phyloP scores from a whole-genome alignment of 2,329 filamentous ascomycete species.

The Beauveria scarabaeidicola region DNA sequence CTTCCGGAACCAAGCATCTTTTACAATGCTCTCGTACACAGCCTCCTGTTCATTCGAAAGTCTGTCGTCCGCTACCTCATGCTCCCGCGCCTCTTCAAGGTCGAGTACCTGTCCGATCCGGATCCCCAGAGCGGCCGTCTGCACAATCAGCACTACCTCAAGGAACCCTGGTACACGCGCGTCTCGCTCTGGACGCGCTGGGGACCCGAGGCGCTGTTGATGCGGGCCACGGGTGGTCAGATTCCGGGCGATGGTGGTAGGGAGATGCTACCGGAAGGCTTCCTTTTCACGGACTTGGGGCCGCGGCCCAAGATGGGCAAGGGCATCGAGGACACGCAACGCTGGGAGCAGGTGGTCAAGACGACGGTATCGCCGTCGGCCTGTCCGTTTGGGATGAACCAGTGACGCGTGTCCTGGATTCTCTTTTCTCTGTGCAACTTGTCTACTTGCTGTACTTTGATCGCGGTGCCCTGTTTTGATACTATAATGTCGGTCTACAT shows the following conservation, averaged over 20 bases:
- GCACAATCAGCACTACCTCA: conserved; percentile 42
- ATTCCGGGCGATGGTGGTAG: conserved; percentile 34
- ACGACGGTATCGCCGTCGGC: conserved; percentile 22
- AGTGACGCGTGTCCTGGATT: background rate
- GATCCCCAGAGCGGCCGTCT: conserved; percentile 47
- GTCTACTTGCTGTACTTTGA: too few species aligned
- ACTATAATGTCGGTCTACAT: too few species aligned
- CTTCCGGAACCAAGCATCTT: conserved; percentile 34
- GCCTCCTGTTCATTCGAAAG: conserved; percentile 42
- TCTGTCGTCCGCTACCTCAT: conserved; percentile 48
- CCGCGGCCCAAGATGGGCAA: conserved; percentile 46
- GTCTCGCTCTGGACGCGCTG: conserved; percentile 53
- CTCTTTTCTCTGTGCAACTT: too few species aligned
- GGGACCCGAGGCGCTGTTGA: conserved; percentile 46
- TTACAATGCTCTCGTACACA: conserved; percentile 33
- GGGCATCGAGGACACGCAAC: conserved; percentile 25
- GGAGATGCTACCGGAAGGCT: conserved; percentile 39
- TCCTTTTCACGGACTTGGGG: conserved; percentile 51
- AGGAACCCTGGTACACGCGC: conserved; percentile 57
- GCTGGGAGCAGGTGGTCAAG: conserved; percentile 32
- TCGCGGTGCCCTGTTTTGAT: too few species aligned
- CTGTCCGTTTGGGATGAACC: conserved; percentile 34
- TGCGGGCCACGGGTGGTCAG: conserved; percentile 33
- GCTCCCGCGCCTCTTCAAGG: conserved; percentile 45
- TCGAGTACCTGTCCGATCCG: conserved; percentile 34